Conservation (phyloP, 305 asterid genomes). For the Fraxinus ornus region DNA sequence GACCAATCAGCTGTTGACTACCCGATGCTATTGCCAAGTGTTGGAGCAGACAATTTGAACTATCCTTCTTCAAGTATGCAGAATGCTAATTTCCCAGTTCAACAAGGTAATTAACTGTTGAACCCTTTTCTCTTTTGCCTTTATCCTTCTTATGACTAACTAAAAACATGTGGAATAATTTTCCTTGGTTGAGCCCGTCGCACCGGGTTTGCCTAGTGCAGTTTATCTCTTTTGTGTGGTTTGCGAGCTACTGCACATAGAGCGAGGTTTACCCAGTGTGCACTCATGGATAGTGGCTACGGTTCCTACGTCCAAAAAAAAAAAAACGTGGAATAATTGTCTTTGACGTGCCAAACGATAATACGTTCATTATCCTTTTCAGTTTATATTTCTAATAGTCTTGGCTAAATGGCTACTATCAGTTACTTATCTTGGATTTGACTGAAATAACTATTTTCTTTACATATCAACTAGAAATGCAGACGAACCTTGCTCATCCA, state of each 20-base stretch:
- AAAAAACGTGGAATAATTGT: not conserved
- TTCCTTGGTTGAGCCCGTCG: no score
- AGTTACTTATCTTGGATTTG: constrained; percentile 5
- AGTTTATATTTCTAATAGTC: not conserved
- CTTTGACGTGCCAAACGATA: not conserved
- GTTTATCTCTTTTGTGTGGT: no score
- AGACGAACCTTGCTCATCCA: constrained; percentile 26
- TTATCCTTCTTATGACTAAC: not conserved
- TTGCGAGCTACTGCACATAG: no score
- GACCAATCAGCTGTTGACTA: constrained; percentile 35
- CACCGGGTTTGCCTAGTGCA: no score
- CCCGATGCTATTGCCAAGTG: constrained; percentile 39
- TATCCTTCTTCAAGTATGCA: constrained; percentile 35
- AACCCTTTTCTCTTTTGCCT: not conserved
- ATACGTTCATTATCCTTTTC: not conserved
- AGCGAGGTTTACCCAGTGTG: no score
- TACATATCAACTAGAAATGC: constrained; percentile 46
- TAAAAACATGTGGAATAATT: not conserved
- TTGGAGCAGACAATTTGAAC: constrained; percentile 31
- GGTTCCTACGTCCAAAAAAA: no score
- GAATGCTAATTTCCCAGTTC: constrained; percentile 35
- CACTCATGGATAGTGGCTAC: no score
- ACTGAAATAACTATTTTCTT: not conserved
- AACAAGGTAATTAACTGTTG: constrained; percentile 45
- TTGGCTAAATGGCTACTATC: not conserved